phyloP scores from a whole-genome alignment of 2,329 filamentous ascomycete species.

The Aspergillus pseudoviridinutans region DNA sequence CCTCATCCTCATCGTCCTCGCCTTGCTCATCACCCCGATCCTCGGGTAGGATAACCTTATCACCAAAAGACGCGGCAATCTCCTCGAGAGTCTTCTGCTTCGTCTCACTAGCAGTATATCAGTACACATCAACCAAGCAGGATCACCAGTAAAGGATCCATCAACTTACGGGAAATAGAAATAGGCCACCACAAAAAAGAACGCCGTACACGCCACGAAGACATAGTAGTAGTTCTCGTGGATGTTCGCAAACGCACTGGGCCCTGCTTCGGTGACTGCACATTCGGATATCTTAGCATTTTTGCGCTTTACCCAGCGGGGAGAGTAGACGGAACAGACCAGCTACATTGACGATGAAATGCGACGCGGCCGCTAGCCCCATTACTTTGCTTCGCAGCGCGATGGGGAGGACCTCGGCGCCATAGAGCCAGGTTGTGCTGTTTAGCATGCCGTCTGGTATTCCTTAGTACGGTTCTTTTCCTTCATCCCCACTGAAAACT shows the following conservation, averaged over 20 bases:
- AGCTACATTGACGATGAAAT: conserved; percentile 54
- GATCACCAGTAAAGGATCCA: background rate
- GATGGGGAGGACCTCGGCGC: conserved; percentile 53
- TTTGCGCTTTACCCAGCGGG: background rate
- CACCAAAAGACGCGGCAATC: conserved; percentile 48
- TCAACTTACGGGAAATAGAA: conserved; percentile 51
- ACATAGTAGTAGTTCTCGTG: conserved; percentile 60
- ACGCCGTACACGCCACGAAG: conserved; percentile 50
- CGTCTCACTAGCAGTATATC: conserved; percentile 37
- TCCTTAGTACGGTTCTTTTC: conserved; percentile 5
- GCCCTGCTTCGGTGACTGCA: conserved; percentile 50
- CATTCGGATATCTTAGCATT: background rate
- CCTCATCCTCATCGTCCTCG: conserved; percentile 12
- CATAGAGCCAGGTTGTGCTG: conserved; percentile 54
- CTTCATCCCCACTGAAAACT: conserved; percentile 4
- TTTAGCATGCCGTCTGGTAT: conserved; percentile 49
- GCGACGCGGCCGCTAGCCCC: conserved; percentile 51
- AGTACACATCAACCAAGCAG: background rate
- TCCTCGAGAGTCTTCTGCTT: conserved; percentile 48
- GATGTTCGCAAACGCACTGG: conserved; percentile 55
- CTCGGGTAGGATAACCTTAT: conserved; percentile 38
- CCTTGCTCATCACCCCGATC: conserved; percentile 14
- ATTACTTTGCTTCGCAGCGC: conserved; percentile 53
- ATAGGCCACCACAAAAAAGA: conserved; percentile 52
- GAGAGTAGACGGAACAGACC: conserved; percentile 22